Evolutionary conservation across 2,329 filamentous ascomycete species (phyloP).

Genomic region (Fusarium beomiforme): DNA sequence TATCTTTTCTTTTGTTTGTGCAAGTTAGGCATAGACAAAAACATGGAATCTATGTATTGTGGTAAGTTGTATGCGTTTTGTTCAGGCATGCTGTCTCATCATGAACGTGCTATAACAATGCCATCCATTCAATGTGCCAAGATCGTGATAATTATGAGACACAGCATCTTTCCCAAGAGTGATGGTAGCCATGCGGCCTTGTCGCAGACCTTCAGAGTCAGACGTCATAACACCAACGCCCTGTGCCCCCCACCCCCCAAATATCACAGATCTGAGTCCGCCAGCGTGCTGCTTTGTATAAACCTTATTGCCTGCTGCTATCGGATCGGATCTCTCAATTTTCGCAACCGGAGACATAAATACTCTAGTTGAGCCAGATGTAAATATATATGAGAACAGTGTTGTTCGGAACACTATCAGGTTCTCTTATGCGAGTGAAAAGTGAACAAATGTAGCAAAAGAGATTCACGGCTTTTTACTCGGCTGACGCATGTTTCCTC

Average conservation of each 20-base stretch:
- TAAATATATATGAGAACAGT: too few species aligned
- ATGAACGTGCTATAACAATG: background rate
- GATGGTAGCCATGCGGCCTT: accelerated
- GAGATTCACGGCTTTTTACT: background rate
- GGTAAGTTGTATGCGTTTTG: too few species aligned
- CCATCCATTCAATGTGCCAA: background rate
- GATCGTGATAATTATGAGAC: background rate
- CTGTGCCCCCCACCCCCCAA: background rate
- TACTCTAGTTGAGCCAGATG: too few species aligned
- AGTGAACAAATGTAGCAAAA: background rate
- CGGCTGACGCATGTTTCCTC: accelerated
- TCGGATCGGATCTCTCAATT: background rate
- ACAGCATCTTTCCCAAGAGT: background rate
- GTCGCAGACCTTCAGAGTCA: accelerated
- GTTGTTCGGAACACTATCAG: too few species aligned
- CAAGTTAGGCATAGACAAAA: accelerated
- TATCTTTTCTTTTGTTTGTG: accelerated
- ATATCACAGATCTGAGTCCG: too few species aligned
- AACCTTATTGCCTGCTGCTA: accelerated
- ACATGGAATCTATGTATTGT: too few species aligned
- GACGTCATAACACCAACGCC: accelerated
- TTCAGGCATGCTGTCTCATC: too few species aligned
- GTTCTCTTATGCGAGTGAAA: too few species aligned
- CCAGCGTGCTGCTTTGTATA: background rate
- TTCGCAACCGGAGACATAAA: too few species aligned